phyloP scores from a whole-genome alignment of 805 yeast genomes.

The Starmerella stigmatis region DNA sequence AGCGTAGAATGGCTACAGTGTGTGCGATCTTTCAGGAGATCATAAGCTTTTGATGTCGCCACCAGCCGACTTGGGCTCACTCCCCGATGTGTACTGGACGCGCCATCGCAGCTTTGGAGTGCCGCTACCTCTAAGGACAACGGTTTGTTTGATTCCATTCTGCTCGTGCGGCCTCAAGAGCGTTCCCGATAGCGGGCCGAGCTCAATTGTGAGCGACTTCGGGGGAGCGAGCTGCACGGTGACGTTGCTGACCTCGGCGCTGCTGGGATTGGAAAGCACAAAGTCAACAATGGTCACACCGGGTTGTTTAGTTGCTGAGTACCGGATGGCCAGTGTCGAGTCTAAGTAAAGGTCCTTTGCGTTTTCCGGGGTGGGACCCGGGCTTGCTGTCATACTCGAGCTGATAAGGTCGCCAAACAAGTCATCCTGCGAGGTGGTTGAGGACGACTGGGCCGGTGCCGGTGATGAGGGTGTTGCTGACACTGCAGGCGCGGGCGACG shows the following conservation, averaged over 20 bases:
- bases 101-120: slow-evolving; percentile 71
- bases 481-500: slow-evolving; percentile 21
- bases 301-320: slow-evolving; percentile 34
- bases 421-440: slow-evolving; percentile 15
- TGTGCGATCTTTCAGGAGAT: neutral
- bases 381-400: slow-evolving; percentile 1
- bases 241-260: slow-evolving; percentile 39
- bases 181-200: slow-evolving; percentile 54
- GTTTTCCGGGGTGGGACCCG: slow-evolving; percentile 17
- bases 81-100: slow-evolving; percentile 43
- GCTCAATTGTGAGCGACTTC: slow-evolving; percentile 44
- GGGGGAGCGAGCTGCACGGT: slow-evolving; percentile 65
- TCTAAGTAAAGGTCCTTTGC: slow-evolving; percentile 5
- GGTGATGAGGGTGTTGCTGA: slow-evolving; percentile 13
- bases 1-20: neutral
- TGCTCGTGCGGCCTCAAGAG: slow-evolving; percentile 39
- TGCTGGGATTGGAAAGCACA: slow-evolving; percentile 42
- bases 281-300: slow-evolving; percentile 38
- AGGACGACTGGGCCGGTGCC: slow-evolving; percentile 21
- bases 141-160: slow-evolving; percentile 46
- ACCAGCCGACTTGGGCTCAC: slow-evolving; percentile 29
- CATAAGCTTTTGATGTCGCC: slow-evolving; percentile 37
- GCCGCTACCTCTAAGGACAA: slow-evolving; percentile 30
- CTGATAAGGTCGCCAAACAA: slow-evolving; percentile 3
- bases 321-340: slow-evolving; percentile 43